Evolutionary conservation across 306 rosid species (phyloP).

Genomic region (Cucurbita pepo): DNA sequence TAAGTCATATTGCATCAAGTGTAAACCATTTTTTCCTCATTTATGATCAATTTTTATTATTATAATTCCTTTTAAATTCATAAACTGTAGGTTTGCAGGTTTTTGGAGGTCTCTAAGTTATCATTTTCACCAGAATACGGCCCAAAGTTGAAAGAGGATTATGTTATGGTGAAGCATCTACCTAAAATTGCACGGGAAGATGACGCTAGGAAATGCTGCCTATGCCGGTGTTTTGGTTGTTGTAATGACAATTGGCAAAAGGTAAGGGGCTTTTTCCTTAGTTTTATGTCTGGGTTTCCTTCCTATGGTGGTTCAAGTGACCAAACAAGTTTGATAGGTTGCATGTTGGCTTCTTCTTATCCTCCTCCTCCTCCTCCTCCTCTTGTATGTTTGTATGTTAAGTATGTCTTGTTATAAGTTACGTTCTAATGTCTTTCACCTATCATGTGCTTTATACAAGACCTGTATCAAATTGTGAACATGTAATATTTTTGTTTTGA

Average conservation of each 20-base stretch:
- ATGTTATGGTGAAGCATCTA: slow-evolving; percentile 89
- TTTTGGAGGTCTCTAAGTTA: slow-evolving; percentile 86
- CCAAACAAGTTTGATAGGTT: not conserved
- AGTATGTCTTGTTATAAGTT: not conserved
- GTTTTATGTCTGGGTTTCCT: not conserved
- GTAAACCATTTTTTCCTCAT: not conserved
- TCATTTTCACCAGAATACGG: slow-evolving; percentile 96
- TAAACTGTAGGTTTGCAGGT: slow-evolving; percentile 77
- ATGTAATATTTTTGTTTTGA: not conserved
- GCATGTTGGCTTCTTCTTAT: not conserved
- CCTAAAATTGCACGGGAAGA: slow-evolving; percentile 52
- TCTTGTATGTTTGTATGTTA: not conserved
- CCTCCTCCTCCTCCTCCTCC: not conserved
- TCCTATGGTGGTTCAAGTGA: not conserved
- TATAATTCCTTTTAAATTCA: slow-evolving; percentile 12
- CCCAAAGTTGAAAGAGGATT: slow-evolving; percentile 88
- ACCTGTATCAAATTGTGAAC: not conserved
- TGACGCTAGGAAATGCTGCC: slow-evolving; percentile 60
- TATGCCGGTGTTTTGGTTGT: slow-evolving; percentile 55
- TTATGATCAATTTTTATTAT: slow-evolving; percentile 5
- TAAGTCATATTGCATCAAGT: not conserved
- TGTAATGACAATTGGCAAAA: slow-evolving; percentile 98
- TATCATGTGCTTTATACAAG: not conserved
- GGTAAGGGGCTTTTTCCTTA: slow-evolving; percentile 28
- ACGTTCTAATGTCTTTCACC: not conserved